A percentile compares a stretch with the other conserved stretches of the same genome.
Evolutionary conservation across 1,284 basidiomycete species (phyloP).

Genomic region (Vanrija sp.): DNA sequence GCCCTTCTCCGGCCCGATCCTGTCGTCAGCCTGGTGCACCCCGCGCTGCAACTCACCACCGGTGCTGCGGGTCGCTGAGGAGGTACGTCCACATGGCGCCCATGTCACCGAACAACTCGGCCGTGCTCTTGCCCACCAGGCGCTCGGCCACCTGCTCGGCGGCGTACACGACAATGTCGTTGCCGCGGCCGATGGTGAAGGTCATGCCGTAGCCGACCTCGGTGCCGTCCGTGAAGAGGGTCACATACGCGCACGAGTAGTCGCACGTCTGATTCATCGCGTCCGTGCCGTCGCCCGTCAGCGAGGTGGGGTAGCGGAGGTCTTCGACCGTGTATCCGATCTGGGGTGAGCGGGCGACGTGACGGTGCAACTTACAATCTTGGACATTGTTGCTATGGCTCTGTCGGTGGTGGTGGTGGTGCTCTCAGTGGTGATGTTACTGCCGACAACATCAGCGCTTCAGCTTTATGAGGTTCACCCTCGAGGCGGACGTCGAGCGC

Average conservation of each 20-base stretch:
- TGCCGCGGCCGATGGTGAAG: conserved; percentile 81
- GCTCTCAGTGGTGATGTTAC: too few species aligned
- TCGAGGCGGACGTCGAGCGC: too few species aligned
- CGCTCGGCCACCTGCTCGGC: conserved; percentile 68
- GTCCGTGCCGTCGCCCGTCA: conserved; percentile 81
- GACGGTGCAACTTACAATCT: too few species aligned
- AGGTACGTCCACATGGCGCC: conserved; percentile 54
- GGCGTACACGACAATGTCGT: conserved; percentile 76
- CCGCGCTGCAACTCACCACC: conserved; percentile 57
- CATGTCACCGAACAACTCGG: conserved; percentile 78
- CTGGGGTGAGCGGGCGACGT: too few species aligned
- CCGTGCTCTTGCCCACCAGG: conserved; percentile 70
- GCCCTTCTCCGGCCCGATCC: conserved; percentile 55
- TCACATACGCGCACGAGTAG: conserved; percentile 82
- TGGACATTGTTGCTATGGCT: too few species aligned
- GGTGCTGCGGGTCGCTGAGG: conserved; percentile 75
- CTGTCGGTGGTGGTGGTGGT: too few species aligned
- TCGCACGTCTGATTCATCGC: conserved; percentile 87
- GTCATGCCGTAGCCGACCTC: conserved; percentile 83
- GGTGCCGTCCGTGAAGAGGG: conserved; percentile 59
- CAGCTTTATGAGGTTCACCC: too few species aligned
- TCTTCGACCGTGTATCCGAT: conserved; percentile 49
- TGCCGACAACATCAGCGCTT: too few species aligned
- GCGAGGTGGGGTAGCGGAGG: too few species aligned
- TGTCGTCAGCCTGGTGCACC: conserved; percentile 41